These are phyloP conservation scores for Allium sativum DNA, from an alignment of 106 monocot species.

Conservation along the genomic window DNA sequence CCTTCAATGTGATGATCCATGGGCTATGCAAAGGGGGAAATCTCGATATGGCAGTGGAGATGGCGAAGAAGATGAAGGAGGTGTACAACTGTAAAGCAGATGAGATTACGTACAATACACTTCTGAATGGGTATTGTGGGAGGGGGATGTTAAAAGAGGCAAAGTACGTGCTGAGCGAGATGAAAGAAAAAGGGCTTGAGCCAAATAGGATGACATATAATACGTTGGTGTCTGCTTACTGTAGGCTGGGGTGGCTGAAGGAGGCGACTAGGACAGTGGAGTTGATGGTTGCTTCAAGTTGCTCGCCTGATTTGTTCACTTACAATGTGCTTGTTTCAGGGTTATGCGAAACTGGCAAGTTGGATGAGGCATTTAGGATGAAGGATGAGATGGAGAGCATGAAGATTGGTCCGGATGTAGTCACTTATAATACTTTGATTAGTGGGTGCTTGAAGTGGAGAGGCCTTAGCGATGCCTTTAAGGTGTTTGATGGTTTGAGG, in stretches of 20 bases:
- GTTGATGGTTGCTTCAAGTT: constrained; percentile 45
- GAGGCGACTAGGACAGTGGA: constrained; percentile 61
- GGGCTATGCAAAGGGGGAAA: constrained; percentile 24
- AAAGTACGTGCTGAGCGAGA: constrained; percentile 47
- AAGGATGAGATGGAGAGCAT: constrained; percentile 67
- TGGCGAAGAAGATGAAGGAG: constrained; percentile 44
- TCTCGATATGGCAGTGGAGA: constrained; percentile 37
- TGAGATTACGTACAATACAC: constrained; percentile 65
- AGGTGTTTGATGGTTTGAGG: constrained; percentile 57
- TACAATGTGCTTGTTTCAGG: constrained; percentile 77
- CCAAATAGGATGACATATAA: constrained; percentile 64
- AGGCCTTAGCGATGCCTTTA: constrained; percentile 27
- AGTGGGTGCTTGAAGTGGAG: constrained; percentile 56
- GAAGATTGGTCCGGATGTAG: constrained; percentile 36
- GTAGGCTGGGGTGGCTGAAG: constrained; percentile 67
- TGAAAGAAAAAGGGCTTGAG: constrained; percentile 48
- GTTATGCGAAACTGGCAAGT: constrained; percentile 46
- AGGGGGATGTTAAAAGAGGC: constrained; percentile 73
- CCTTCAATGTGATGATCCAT: constrained; percentile 74
- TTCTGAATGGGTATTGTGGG: constrained; percentile 57
- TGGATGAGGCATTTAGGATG: constrained; percentile 63
- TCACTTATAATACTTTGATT: constrained; percentile 76
- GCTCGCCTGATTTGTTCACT: constrained; percentile 65
- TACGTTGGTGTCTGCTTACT: constrained; percentile 57
- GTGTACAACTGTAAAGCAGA: constrained; percentile 48